Conservation (phyloP, 163 green algal genomes). For the Prototheca wickerhamii region DNA sequence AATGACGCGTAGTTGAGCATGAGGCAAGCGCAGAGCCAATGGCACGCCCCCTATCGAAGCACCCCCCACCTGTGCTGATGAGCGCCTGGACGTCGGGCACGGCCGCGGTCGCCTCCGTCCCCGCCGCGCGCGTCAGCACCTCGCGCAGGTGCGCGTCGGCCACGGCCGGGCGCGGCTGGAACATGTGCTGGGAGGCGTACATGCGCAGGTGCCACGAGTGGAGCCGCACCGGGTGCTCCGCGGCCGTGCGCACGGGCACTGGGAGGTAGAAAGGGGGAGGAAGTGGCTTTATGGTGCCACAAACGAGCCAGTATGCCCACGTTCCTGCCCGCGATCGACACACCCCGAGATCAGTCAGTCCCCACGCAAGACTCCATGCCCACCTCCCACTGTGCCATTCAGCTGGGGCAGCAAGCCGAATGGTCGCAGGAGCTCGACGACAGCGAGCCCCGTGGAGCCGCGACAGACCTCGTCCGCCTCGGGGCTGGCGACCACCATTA, state of each 20-base stretch:
- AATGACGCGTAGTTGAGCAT: too few species aligned
- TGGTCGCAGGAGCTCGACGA: slow-evolving; percentile 74
- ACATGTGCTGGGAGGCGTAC: slow-evolving; percentile 44
- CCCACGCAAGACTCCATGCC: background rate
- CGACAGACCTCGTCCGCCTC: slow-evolving; percentile 49
- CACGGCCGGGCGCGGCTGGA: slow-evolving; percentile 56
- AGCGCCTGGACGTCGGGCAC: slow-evolving; percentile 29
- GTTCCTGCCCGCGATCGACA: too few species aligned
- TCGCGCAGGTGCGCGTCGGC: slow-evolving; percentile 44
- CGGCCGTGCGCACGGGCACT: slow-evolving; percentile 70
- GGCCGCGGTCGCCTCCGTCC: slow-evolving; percentile 13
- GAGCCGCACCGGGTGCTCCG: slow-evolving; percentile 60
- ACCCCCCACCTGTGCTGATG: slow-evolving; percentile 20
- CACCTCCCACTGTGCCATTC: slow-evolving; percentile 42
- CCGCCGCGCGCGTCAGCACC: slow-evolving; percentile 32
- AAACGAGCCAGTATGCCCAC: background rate
- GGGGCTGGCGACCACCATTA: slow-evolving; percentile 58
- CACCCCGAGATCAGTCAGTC: too few species aligned
- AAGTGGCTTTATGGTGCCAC: background rate
- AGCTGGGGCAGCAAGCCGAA: slow-evolving; percentile 59
- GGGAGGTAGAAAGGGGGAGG: slow-evolving; percentile 9
- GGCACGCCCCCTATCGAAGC: too few species aligned
- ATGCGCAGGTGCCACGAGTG: slow-evolving; percentile 65
- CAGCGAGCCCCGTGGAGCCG: slow-evolving; percentile 50
- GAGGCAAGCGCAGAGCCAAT: too few species aligned